A percentile compares a stretch with the other conserved stretches of the same genome.
Evolutionary conservation across 768 basidiomycete species (phyloP).

Genomic region (Pleurotus cornucopiae): DNA sequence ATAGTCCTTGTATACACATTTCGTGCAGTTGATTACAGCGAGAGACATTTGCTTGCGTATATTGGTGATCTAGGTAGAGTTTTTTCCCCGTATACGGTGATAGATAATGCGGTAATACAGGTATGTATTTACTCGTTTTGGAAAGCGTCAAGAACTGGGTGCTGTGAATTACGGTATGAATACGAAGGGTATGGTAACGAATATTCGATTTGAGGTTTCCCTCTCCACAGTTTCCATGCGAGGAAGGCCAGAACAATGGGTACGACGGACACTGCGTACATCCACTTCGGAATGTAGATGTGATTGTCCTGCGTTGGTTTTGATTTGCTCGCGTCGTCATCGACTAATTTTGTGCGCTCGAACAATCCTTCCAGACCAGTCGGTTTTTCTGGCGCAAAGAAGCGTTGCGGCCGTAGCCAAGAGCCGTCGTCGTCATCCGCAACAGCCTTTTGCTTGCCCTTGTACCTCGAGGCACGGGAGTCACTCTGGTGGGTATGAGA

Average conservation of each 20-base stretch:
- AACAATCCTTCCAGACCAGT: conserved; percentile 74
- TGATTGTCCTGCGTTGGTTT: neutral
- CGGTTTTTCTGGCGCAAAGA: conserved; percentile 74
- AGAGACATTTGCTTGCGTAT: too few species aligned
- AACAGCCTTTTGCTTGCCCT: conserved; percentile 19
- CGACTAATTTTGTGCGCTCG: conserved; percentile 51
- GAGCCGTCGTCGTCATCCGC: conserved; percentile 30
- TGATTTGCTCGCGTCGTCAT: conserved; percentile 28
- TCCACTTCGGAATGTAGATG: conserved; percentile 3
- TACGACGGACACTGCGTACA: conserved; percentile 15
- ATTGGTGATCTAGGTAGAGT: too few species aligned
- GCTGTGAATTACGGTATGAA: conserved; percentile 6
- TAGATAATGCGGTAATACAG: neutral
- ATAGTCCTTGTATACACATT: conserved; percentile 4
- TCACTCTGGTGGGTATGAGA: conserved; percentile 6
- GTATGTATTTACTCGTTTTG: neutral
- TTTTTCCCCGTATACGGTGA: too few species aligned
- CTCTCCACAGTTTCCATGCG: neutral
- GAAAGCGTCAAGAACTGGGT: neutral
- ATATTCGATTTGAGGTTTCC: neutral
- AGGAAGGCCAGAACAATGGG: conserved; percentile 5
- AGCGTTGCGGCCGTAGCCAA: conserved; percentile 67
- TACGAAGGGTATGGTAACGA: conserved; percentile 1
- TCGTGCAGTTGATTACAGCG: too few species aligned
- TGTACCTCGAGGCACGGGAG: conserved; percentile 9